Conservation (phyloP, 176 grass and related monocot genomes). For the Rhynchospora pubera region DNA sequence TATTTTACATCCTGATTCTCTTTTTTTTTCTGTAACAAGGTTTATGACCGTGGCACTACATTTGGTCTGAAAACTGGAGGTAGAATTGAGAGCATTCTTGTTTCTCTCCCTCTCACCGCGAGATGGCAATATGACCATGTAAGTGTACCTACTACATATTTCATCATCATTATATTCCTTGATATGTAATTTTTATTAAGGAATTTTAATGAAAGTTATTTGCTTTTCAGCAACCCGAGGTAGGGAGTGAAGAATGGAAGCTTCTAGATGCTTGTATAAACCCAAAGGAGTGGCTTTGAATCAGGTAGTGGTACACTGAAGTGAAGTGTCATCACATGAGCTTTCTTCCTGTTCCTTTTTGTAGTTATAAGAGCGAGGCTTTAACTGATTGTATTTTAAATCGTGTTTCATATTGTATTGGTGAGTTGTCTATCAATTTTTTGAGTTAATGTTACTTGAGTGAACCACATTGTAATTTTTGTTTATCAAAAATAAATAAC, state of each 20-base stretch:
- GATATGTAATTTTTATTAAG: background rate
- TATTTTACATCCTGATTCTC: background rate
- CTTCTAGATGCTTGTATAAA: slow-evolving; percentile 94
- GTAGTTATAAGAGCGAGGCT: slow-evolving; percentile 32
- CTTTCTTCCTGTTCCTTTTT: slow-evolving; percentile 28
- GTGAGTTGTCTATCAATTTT: background rate
- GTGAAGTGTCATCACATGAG: slow-evolving; percentile 13
- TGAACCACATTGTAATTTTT: background rate
- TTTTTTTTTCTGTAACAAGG: slow-evolving; percentile 34
- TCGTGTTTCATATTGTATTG: background rate
- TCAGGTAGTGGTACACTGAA: background rate
- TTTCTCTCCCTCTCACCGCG: slow-evolving; percentile 78
- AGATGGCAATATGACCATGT: slow-evolving; percentile 97
- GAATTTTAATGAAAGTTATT: background rate
- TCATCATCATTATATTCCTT: background rate
- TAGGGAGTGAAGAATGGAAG: slow-evolving; percentile 92
- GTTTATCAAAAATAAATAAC: slow-evolving; percentile 4
- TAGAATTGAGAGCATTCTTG: slow-evolving; percentile 93
- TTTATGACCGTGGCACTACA: slow-evolving; percentile 93
- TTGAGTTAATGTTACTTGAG: background rate
- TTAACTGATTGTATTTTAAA: slow-evolving; percentile 13
- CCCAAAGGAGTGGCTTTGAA: slow-evolving; percentile 85
- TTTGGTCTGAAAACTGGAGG: slow-evolving; percentile 96
- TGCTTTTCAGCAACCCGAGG: slow-evolving; percentile 60
- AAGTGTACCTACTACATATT: slow-evolving; percentile 24